Conservation (phyloP, 2,329 filamentous ascomycete genomes). For the Dryadomyces quercivorus region DNA sequence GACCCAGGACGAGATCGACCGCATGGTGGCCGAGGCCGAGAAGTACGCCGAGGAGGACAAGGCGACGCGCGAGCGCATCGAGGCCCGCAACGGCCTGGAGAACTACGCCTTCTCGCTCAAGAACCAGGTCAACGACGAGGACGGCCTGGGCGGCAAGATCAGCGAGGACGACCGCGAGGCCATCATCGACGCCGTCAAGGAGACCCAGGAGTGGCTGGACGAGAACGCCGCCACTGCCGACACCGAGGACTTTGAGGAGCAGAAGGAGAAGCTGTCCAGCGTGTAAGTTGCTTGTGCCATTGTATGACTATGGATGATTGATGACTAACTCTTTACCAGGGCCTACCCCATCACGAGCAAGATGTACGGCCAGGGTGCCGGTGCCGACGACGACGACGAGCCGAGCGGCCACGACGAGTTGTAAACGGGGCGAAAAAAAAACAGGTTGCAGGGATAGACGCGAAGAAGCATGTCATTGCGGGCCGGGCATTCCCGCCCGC, state of each 20-base stretch:
- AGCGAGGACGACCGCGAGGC: constrained; percentile 93
- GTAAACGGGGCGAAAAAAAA: constrained; percentile 32
- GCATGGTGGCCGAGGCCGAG: constrained; percentile 97
- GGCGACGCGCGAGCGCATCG: constrained; percentile 91
- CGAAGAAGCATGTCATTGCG: background rate
- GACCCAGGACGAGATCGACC: constrained; percentile 92
- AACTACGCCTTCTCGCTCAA: constrained; percentile 99
- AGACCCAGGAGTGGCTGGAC: constrained; percentile 91
- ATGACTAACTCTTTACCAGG: constrained; percentile 5
- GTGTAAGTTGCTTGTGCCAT: constrained; percentile 28
- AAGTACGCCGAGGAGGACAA: constrained; percentile 99
- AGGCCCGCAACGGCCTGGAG: constrained; percentile 91
- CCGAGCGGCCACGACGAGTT: constrained; percentile 63
- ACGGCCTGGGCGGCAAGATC: constrained; percentile 96
- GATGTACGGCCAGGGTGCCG: constrained; percentile 64
- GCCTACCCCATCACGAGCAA: constrained; percentile 99
- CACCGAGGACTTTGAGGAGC: constrained; percentile 95
- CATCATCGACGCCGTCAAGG: constrained; percentile 91
- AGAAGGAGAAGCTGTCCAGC: constrained; percentile 97
- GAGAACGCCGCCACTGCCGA: constrained; percentile 79
- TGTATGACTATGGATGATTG: background rate
- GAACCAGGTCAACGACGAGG: constrained; percentile 97
- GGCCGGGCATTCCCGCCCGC: no score
- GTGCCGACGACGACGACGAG: constrained; percentile 61
- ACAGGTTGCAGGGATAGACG: background rate